Evolutionary conservation across 2,329 filamentous ascomycete genomes (phyloP).

Genomic region (Colletotrichum trifolii): DNA sequence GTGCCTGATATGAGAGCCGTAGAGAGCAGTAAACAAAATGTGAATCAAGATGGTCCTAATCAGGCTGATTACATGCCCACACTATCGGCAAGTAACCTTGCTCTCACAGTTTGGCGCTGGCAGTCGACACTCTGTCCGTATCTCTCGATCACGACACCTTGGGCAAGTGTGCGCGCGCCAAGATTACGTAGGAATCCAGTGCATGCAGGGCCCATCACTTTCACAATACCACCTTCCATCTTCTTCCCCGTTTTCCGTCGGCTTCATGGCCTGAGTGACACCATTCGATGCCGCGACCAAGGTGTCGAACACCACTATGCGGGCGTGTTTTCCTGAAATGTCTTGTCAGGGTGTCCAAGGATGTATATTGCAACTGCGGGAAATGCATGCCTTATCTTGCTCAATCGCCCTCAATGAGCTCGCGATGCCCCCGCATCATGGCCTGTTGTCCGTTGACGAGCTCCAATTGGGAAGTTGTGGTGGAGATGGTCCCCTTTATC

Average conservation of each 20-base stretch:
- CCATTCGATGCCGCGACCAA: conserved; percentile 4
- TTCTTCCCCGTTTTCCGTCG: conserved; percentile 12
- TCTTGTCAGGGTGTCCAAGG: neutral
- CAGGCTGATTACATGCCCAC: too few relatives aligned
- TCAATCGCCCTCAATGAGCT: conserved; percentile 22
- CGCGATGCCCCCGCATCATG: conserved; percentile 19
- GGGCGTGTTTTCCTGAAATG: neutral
- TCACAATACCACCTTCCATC: conserved; percentile 30
- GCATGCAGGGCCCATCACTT: neutral
- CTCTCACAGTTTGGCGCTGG: too few relatives aligned
- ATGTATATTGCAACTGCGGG: neutral
- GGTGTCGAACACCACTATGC: neutral
- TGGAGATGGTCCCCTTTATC: neutral
- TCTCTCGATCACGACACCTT: neutral
- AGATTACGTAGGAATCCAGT: conserved; percentile 6
- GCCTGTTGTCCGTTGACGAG: neutral
- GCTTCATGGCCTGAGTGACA: neutral
- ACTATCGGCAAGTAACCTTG: too few relatives aligned
- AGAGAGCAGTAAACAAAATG: too few relatives aligned
- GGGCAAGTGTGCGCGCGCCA: conserved; percentile 5
- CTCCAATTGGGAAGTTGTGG: neutral
- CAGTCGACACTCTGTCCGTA: too few relatives aligned
- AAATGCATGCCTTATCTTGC: conserved; percentile 21
- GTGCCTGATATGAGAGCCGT: too few relatives aligned
- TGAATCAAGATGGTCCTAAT: too few relatives aligned